Conservation (phyloP, 2,329 filamentous ascomycete species). For the Pseudogymnoascus sp. region DNA sequence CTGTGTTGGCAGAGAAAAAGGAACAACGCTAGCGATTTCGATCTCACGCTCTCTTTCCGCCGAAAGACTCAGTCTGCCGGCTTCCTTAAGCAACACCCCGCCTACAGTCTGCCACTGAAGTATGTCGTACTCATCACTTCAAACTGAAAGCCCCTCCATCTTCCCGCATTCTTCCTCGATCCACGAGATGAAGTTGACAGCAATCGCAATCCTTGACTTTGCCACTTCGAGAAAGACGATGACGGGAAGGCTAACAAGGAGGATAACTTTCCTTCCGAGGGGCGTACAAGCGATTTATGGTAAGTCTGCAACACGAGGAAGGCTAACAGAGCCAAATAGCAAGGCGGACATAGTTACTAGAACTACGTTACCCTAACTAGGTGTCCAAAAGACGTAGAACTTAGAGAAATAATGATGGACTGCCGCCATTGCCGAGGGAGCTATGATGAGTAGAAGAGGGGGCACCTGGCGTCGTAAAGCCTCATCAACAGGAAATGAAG, state of each 20-base stretch:
- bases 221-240: background rate
- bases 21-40: background rate
- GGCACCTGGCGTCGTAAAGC: no score
- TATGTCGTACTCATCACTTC: background rate
- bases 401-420: no score
- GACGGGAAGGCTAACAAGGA: background rate
- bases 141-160: background rate
- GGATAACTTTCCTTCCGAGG: background rate
- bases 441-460: no score
- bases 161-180: background rate
- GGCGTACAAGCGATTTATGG: background rate
- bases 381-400: no score
- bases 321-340: no score
- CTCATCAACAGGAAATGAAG: no score
- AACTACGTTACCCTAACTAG: no score
- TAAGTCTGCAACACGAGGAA: no score
- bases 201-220: background rate
- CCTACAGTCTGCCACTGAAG: background rate
- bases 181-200: background rate
- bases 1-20: background rate
- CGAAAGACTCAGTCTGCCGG: background rate
- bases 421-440: no score
- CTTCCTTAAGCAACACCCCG: background rate
- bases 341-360: no score
- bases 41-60: background rate